Evolutionary conservation across 2,329 filamentous ascomycete species (phyloP), one percentile per base, ranked within the genome.

Genomic region (Hypoxylon sp.): DNA sequence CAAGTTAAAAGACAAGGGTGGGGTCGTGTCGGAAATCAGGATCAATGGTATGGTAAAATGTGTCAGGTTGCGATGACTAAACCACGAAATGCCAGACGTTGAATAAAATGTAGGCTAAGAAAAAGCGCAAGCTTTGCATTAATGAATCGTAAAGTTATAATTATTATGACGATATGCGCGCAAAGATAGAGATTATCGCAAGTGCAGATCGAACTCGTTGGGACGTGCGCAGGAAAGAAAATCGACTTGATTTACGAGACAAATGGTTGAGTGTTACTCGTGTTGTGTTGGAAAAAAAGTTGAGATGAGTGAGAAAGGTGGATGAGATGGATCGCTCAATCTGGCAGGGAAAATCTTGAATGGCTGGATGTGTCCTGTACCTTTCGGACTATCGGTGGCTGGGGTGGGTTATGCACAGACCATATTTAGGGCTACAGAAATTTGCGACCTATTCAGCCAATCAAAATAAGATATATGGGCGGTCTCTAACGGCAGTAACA

Each of bases 361-460:
- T 49, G 51, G 42, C 43, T 48, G 51, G 46, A 29, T 30, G 26
- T 12, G 9, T 30, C 19, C 3, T 23, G 48, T 49, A 53, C 48
- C 15, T 36, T n/a, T 15, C 17, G 23, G 36, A 21, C 46, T 43
- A 13, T 20, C 8, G 47, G 50, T 54, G 50, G 54, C 37, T 57
- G 45, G 54, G 40, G 11, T 44, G 25, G 11, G 1, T n/a, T 19
- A 17, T 34, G 50, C 54, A 51, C 54, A 21, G 45, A 47, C 42
- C 50, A 27, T 36, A 41, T 57, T 57, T 57, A 57, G 50, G 54
- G 54, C 54, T 57, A 54, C 46, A 42, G 13, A 30, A 37, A 31
- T 30, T 50, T 21, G 41, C 9, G 42, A 20, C 17, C 4, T 2
- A 17, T 34, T 6, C 16, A 38, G 17, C 52, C 52, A 59, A 52